A percentile compares a stretch with the other conserved stretches of the same genome.
Conservation (phyloP, 73 alveolate genomes). For the Tetrahymena elliotti region DNA sequence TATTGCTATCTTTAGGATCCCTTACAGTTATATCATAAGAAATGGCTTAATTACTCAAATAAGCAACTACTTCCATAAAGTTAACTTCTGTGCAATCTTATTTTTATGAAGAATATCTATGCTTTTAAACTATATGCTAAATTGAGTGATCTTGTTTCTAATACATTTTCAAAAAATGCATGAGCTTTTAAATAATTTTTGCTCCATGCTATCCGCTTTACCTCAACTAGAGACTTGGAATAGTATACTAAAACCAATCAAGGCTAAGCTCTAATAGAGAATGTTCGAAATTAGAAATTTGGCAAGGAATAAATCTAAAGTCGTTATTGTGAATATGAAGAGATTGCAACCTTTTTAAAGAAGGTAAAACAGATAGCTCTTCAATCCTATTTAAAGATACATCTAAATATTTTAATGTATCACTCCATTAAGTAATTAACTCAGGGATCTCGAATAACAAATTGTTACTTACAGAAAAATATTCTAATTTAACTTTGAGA, state of each 20-base stretch:
- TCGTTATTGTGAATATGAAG: background rate
- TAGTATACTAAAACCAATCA: background rate
- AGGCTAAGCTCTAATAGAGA: background rate
- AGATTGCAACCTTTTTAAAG: background rate
- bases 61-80: background rate
- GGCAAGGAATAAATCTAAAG: background rate
- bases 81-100: background rate
- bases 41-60: background rate
- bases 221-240: background rate
- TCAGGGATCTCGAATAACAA: background rate
- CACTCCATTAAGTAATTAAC: background rate
- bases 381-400: background rate
- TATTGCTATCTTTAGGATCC: background rate
- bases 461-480: background rate
- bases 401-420: background rate
- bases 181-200: background rate
- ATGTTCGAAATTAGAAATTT: background rate
- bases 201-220: background rate
- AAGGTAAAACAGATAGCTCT: background rate
- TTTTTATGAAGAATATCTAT: background rate
- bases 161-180: background rate
- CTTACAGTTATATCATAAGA: background rate
- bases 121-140: background rate
- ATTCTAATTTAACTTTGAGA: background rate
- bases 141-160: background rate